Percentiles rank a stretch among this genome's conserved stretches.
Evolutionary conservation across 345 rosid genomes (phyloP).

Genomic region (Brassica juncea): DNA sequence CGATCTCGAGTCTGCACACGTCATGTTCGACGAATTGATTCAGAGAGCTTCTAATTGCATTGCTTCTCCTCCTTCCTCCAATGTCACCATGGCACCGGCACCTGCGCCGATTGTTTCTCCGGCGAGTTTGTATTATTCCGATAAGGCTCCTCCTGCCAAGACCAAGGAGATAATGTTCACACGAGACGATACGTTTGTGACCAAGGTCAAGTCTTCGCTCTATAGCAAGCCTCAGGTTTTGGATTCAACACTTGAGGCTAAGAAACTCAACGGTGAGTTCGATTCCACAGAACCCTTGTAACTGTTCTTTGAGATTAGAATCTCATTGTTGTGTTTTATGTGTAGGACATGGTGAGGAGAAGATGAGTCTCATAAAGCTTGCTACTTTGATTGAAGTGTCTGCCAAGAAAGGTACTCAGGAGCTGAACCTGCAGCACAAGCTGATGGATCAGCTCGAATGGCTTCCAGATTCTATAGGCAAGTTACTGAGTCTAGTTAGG

Average conservation of each 20-base stretch:
- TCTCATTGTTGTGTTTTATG: neutral
- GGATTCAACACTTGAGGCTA: conserved; percentile 60
- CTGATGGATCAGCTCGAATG: conserved; percentile 87
- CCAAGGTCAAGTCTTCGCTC: conserved; percentile 55
- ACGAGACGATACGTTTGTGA: conserved; percentile 75
- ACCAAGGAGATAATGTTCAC: conserved; percentile 46
- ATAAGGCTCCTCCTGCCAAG: conserved; percentile 37
- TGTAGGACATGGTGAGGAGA: conserved; percentile 74
- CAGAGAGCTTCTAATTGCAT: conserved; percentile 83
- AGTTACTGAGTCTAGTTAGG: conserved; percentile 61
- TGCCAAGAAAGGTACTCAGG: conserved; percentile 75
- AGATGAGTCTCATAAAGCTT: conserved; percentile 84
- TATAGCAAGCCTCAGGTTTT: conserved; percentile 50
- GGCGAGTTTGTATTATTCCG: conserved; percentile 32
- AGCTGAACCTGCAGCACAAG: conserved; percentile 78
- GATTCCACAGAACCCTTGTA: neutral
- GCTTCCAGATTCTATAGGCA: conserved; percentile 97
- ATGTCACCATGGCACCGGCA: neutral
- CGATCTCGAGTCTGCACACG: conserved; percentile 73
- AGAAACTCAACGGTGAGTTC: conserved; percentile 53
- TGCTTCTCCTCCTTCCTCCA: conserved; percentile 46
- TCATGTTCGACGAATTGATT: conserved; percentile 70
- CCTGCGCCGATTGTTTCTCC: conserved; percentile 21
- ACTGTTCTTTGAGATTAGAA: neutral
- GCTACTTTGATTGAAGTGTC: conserved; percentile 90